Evolutionary conservation across 371 early-diverging fungal species (phyloP).

Genomic region (Actinomortierella ambigua): DNA sequence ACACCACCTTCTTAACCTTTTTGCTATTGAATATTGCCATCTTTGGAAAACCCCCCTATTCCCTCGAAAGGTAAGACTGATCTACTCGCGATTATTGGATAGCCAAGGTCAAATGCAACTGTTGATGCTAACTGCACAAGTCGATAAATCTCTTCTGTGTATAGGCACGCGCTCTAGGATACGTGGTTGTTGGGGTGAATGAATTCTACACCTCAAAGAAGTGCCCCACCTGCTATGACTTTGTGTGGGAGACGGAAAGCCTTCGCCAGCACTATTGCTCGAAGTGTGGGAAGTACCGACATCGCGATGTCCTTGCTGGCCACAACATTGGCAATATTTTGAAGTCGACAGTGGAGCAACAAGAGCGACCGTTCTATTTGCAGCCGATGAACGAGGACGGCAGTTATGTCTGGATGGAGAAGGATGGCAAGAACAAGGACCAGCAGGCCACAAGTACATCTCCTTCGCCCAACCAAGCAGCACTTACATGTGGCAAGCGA

Average conservation of each 20-base stretch:
- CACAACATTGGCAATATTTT: conserved; percentile 12
- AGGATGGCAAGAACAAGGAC: too few species aligned
- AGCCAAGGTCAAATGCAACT: too few species aligned
- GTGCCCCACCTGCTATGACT: conserved; percentile 13
- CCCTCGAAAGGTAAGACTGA: too few species aligned
- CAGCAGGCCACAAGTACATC: too few species aligned
- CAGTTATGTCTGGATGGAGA: conserved; percentile 7
- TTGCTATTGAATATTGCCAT: too few species aligned
- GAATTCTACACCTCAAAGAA: conserved; percentile 22
- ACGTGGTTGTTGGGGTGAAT: conserved; percentile 18
- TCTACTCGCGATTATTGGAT: too few species aligned
- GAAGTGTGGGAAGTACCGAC: conserved; percentile 1
- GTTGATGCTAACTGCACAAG: too few species aligned
- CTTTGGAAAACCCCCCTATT: too few species aligned
- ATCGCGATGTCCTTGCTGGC: conserved; percentile 13
- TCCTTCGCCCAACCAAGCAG: too few species aligned
- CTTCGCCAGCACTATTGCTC: conserved; percentile 6
- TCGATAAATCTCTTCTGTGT: too few species aligned
- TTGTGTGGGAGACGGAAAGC: conserved; percentile 7
- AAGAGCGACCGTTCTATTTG: conserved; percentile 14
- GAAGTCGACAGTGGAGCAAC: conserved; percentile 6
- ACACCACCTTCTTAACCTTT: too few species aligned
- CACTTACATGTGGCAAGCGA: too few species aligned
- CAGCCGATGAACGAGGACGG: conserved; percentile 10
- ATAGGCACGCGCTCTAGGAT: conserved; percentile 9